A percentile compares a stretch with the other conserved stretches of the same genome.
These are phyloP conservation scores for Leccinum insigne DNA, from an alignment of 1,284 basidiomycete species.

Conservation along the genomic window DNA sequence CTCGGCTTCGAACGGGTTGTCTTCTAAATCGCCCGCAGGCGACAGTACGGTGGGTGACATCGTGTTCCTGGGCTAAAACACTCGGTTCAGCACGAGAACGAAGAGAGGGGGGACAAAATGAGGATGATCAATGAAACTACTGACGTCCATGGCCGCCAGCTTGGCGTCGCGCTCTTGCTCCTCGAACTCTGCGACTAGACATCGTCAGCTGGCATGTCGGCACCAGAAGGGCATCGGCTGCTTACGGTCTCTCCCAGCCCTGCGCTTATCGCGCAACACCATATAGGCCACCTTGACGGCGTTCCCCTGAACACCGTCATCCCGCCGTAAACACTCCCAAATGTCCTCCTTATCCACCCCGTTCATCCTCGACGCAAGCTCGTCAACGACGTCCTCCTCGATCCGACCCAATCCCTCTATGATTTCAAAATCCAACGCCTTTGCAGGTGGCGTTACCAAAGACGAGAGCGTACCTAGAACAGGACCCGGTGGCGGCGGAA, in stretches of 20 bases:
- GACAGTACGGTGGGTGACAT: constrained; percentile 59
- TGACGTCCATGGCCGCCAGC: constrained; percentile 75
- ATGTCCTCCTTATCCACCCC: constrained; percentile 84
- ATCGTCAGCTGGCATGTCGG: constrained; percentile 17
- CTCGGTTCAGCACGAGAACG: not conserved
- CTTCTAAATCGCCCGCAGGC: constrained; percentile 57
- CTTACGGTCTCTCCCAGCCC: constrained; percentile 82
- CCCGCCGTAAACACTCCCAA: constrained; percentile 80
- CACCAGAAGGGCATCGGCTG: constrained; percentile 6
- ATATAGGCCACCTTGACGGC: constrained; percentile 97
- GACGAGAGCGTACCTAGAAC: constrained; percentile 71
- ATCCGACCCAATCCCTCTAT: constrained; percentile 86
- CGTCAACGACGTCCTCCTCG: constrained; percentile 88
- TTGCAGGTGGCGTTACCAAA: constrained; percentile 59
- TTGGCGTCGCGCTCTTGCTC: constrained; percentile 82
- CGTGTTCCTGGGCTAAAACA: constrained; percentile 62
- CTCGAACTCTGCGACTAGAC: constrained; percentile 68
- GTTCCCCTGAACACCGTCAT: constrained; percentile 86
- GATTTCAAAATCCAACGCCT: constrained; percentile 69
- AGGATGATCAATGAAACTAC: constrained; percentile 26
- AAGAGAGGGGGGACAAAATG: not conserved
- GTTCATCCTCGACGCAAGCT: constrained; percentile 73
- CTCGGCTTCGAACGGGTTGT: constrained; percentile 76
- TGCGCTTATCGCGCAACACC: constrained; percentile 86
- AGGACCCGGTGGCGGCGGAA: constrained; percentile 80